phyloP scores from a whole-genome alignment of 2,329 filamentous ascomycete genomes.

The Neopestalotiopsis clavispora region DNA sequence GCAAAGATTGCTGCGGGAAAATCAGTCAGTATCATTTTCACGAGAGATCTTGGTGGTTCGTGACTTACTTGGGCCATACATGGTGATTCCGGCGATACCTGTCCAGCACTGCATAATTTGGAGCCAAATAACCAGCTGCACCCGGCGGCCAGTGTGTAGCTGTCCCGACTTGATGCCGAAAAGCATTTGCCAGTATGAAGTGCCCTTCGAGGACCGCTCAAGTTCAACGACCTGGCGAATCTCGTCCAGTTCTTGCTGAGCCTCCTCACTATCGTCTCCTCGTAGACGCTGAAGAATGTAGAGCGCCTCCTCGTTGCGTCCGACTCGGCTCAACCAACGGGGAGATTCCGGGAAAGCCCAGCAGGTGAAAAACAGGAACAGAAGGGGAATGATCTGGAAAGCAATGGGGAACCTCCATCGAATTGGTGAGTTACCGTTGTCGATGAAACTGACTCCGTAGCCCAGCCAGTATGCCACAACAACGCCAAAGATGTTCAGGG shows the following conservation, averaged over 20 bases:
- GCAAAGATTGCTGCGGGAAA: conserved; percentile 56
- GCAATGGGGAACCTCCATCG: conserved; percentile 73
- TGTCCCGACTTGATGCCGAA: conserved; percentile 69
- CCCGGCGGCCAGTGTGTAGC: conserved; percentile 68
- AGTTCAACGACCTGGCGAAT: conserved; percentile 67
- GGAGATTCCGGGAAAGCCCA: conserved; percentile 76
- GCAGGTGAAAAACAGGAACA: conserved; percentile 58
- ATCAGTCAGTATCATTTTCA: background rate
- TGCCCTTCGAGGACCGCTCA: conserved; percentile 62
- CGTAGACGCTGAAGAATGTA: conserved; percentile 69
- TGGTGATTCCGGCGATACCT: conserved; percentile 71
- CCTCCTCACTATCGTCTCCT: conserved; percentile 59
- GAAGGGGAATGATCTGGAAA: conserved; percentile 70
- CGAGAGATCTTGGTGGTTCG: background rate
- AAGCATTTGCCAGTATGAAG: conserved; percentile 69
- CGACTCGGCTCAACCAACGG: conserved; percentile 69
- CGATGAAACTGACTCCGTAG: conserved; percentile 65
- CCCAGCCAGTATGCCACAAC: conserved; percentile 66
- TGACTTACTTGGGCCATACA: conserved; percentile 45
- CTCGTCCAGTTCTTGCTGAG: conserved; percentile 69
- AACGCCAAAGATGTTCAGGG: conserved; percentile 74
- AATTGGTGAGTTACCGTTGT: conserved; percentile 61
- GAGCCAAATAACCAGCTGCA: conserved; percentile 73
- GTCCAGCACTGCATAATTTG: conserved; percentile 75
- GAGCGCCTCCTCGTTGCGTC: conserved; percentile 68